Conservation (phyloP, 2,329 filamentous ascomycete genomes). For the Didymella glomerata region DNA sequence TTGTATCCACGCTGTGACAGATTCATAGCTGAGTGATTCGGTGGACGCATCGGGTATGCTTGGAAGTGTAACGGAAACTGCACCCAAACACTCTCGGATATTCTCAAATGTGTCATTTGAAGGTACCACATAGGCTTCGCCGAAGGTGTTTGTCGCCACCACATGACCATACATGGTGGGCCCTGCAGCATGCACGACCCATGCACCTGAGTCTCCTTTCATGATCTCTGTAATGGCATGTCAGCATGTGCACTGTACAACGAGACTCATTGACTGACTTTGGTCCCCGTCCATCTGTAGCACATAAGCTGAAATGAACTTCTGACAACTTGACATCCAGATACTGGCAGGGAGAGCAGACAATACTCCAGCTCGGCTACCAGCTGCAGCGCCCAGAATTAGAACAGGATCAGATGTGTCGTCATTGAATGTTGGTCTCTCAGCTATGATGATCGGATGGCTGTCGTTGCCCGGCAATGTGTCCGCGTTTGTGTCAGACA, state of each 20-base stretch:
- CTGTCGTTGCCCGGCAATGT: neutral
- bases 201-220: neutral
- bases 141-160: neutral
- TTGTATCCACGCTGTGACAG: too few species aligned
- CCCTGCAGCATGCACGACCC: neutral
- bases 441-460: neutral
- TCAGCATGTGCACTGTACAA: neutral
- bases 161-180: neutral
- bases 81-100: neutral
- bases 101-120: neutral
- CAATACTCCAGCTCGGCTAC: neutral
- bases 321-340: neutral
- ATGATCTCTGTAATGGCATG: neutral
- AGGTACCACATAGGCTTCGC: neutral
- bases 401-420: neutral
- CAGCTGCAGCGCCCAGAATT: neutral
- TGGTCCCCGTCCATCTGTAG: neutral
- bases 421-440: neutral
- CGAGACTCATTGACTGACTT: neutral
- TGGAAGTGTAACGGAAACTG: too few species aligned
- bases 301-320: neutral
- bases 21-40: too few species aligned
- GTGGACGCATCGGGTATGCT: too few species aligned
- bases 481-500: too few species aligned
- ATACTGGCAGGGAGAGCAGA: neutral